Evolutionary conservation across 73 alveolate genomes (phyloP).

Genomic region (Strombidium stylifer): DNA sequence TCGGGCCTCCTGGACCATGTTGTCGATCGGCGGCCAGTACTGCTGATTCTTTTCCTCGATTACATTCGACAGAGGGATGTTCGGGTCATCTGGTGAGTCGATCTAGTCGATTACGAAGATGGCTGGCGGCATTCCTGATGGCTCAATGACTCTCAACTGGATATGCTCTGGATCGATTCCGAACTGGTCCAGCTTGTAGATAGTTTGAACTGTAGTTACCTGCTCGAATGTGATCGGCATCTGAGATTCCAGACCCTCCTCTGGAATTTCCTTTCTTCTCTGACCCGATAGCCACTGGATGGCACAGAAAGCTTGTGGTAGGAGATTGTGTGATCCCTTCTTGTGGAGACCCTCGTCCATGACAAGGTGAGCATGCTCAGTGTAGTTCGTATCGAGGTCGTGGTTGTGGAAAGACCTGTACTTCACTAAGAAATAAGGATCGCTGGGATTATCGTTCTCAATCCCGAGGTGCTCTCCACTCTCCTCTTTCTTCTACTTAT

Average conservation of each 20-base stretch:
- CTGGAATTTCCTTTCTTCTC: conserved; percentile 4
- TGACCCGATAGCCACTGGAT: conserved; percentile 6
- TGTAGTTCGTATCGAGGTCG: conserved; percentile 6
- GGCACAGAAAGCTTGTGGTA: conserved; percentile 1
- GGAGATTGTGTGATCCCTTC: conserved; percentile 18
- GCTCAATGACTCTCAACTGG: conserved; percentile 27
- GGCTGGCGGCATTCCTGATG: conserved; percentile 9
- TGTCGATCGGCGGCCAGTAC: background rate
- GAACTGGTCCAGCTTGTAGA: background rate
- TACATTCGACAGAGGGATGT: too few relatives aligned
- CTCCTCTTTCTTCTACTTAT: too few relatives aligned
- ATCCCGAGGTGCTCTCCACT: too few relatives aligned
- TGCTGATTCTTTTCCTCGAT: background rate
- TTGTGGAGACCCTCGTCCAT: conserved; percentile 13
- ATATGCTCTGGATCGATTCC: background rate
- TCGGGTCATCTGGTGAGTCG: background rate
- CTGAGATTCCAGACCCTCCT: background rate
- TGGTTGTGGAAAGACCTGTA: conserved; percentile 35
- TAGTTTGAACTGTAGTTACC: background rate
- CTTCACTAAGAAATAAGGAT: conserved; percentile 6
- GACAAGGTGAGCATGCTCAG: background rate
- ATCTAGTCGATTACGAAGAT: background rate
- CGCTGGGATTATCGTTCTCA: conserved; percentile 14
- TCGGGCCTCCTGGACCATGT: background rate
- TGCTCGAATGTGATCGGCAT: background rate